Evolutionary conservation across 1,284 basidiomycete genomes (phyloP), one percentile per base, ranked within the genome.

Genomic region (Cryptococcus jaspeensis): DNA sequence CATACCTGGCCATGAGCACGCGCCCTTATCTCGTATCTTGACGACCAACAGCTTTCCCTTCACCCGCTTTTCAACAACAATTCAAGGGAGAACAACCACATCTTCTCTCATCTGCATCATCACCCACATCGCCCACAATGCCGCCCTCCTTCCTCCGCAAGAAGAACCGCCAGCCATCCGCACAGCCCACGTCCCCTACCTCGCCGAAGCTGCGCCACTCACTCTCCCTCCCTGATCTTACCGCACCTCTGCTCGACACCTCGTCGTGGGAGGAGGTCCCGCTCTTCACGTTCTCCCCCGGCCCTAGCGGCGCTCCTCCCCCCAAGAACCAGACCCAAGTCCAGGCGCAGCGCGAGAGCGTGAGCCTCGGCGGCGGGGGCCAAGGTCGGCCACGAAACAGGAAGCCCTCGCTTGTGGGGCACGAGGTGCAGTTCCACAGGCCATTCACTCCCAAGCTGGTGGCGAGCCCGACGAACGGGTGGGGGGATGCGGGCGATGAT

Each of bases 151-250:
- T 58, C 52, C 48, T 58, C 3, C 52, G 57, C 35, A 55, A 59
- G 45, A 54, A 53, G 32, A 44, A n/a, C 18, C 20, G 53, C 20
- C 56, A 46, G 20, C 39, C 47, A 39, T 44, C 39, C n/a, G n/a
- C 18, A 59, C n/a, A 39, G 71, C 45, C 55, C 63, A 25, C 67
- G 58, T 20, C 60, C 67, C 3, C 59, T 71, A 13, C 67, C 69
- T 3, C 55, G 72, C 40, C 73, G 72, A 7, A 58, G 7, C 32
- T 72, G 45, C 55, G 65, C 22, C 69, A 61, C 23, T 64, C 69
- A 1, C 61, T 75, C 20, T 70, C 70, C 4, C 55, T 74, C 39
- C 73, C 73, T 5, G 71, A 73, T 51, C 53, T 71, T 15, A 66
- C 69, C 7, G 61, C 61, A 12, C 71, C 72, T 13, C 65, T 75